Evolutionary conservation across 768 basidiomycete genomes (phyloP).

Genomic region (Psilocybe tampanensis): DNA sequence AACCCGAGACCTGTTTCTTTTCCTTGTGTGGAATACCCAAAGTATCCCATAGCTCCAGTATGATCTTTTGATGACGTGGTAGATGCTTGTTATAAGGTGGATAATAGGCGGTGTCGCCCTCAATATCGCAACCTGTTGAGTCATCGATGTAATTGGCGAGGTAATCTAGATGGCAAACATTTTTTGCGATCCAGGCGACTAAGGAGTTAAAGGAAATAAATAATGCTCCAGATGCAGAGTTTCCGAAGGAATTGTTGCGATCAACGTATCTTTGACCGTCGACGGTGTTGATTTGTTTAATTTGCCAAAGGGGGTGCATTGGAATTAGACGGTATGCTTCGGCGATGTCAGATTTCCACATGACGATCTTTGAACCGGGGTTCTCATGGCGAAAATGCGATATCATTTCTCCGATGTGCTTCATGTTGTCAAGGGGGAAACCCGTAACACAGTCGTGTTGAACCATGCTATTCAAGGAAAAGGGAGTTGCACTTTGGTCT

Average conservation of each 20-base stretch:
- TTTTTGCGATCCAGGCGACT: conserved; percentile 37
- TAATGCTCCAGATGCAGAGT: conserved; percentile 15
- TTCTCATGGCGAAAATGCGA: neutral
- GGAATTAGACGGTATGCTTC: conserved; percentile 39
- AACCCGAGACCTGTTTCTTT: conserved; percentile 38
- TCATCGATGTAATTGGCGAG: conserved; percentile 39
- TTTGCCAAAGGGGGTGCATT: conserved; percentile 41
- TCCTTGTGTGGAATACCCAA: conserved; percentile 40
- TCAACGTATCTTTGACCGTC: conserved; percentile 26
- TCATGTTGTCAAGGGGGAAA: conserved; percentile 25
- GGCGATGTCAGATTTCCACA: conserved; percentile 36
- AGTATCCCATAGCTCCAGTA: conserved; percentile 41
- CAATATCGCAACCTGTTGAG: conserved; percentile 22
- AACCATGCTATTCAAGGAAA: conserved; percentile 28
- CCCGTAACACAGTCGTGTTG: conserved; percentile 12
- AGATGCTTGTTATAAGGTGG: conserved; percentile 12
- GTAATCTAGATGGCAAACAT: conserved; percentile 14
- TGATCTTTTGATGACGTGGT: conserved; percentile 31
- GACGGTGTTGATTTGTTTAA: conserved; percentile 35
- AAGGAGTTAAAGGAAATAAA: conserved; percentile 33
- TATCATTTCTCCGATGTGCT: conserved; percentile 17
- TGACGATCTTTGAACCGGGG: neutral
- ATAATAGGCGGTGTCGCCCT: conserved; percentile 26
- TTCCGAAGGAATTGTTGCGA: conserved; percentile 25
- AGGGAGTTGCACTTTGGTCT: conserved; percentile 30